phyloP scores from a whole-genome alignment of 371 early-diverging fungal genomes.

The Fennellomyces sp. region DNA sequence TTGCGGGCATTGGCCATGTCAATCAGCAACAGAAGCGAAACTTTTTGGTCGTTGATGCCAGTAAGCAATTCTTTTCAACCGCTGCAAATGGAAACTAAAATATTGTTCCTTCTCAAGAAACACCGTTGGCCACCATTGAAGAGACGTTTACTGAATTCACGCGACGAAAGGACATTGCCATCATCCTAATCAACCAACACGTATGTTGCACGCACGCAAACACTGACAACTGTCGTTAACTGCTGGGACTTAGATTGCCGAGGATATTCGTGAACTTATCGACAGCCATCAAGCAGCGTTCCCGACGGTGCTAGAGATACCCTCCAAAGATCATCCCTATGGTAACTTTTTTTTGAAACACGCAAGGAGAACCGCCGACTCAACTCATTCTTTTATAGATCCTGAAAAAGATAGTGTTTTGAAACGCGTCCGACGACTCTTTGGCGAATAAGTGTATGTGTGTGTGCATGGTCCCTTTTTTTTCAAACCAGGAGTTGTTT shows the following conservation, averaged over 20 bases:
- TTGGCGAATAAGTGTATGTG: conserved; percentile 68
- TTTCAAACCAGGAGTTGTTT: conserved; percentile 1
- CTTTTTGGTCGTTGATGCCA: conserved; percentile 94
- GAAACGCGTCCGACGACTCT: conserved; percentile 92
- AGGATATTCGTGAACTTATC: conserved; percentile 87
- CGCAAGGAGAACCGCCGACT: conserved; percentile 4
- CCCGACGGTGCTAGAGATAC: conserved; percentile 97
- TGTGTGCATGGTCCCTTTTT: conserved; percentile 2
- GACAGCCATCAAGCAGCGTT: conserved; percentile 93
- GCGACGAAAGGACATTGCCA: conserved; percentile 96
- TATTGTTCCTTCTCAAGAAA: conserved; percentile 62
- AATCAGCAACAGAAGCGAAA: conserved; percentile 84
- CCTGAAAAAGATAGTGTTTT: conserved; percentile 94
- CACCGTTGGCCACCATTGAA: conserved; percentile 88
- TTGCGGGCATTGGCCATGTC: conserved; percentile 96
- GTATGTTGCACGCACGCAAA: too few relatives aligned
- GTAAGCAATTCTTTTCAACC: conserved; percentile 51
- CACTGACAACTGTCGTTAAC: too few relatives aligned
- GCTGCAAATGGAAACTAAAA: not conserved
- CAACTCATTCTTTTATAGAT: conserved; percentile 35
- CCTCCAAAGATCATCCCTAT: conserved; percentile 99
- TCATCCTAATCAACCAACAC: conserved; percentile 97
- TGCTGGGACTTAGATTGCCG: conserved; percentile 90
- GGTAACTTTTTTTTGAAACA: conserved; percentile 51
- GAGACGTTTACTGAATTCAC: conserved; percentile 88